Evolutionary conservation across 768 basidiomycete species (phyloP).

Genomic region (Coprinellus micaceus): DNA sequence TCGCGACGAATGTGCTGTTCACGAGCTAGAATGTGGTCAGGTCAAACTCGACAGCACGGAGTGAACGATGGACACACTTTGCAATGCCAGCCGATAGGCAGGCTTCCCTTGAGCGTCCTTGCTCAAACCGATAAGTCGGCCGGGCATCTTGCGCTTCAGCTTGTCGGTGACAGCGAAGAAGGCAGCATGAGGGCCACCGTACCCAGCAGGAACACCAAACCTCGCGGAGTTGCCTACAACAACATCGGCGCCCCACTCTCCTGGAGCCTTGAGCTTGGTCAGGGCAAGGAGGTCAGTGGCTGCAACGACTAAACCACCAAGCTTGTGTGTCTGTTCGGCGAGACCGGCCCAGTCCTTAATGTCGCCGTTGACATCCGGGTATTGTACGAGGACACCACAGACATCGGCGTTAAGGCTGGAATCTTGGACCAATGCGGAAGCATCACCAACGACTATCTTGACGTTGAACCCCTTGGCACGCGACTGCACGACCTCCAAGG

Average conservation of each 20-base stretch:
- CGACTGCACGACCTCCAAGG: slow-evolving; percentile 81
- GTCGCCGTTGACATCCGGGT: slow-evolving; percentile 85
- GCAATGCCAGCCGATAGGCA: slow-evolving; percentile 89
- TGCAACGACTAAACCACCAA: slow-evolving; percentile 79
- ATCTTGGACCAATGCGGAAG: slow-evolving; percentile 45
- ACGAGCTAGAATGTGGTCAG: slow-evolving; percentile 54
- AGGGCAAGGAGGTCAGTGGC: slow-evolving; percentile 92
- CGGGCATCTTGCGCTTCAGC: slow-evolving; percentile 98
- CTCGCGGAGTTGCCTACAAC: slow-evolving; percentile 93
- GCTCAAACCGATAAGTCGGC: slow-evolving; percentile 87
- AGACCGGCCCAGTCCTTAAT: slow-evolving; percentile 71
- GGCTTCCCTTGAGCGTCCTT: slow-evolving; percentile 79
- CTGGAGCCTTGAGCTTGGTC: slow-evolving; percentile 90
- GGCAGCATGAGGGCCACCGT: slow-evolving; percentile 94
- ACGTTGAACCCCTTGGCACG: slow-evolving; percentile 95
- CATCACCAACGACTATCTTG: slow-evolving; percentile 68
- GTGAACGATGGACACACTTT: slow-evolving; percentile 58
- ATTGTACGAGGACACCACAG: slow-evolving; percentile 89
- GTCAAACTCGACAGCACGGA: not conserved
- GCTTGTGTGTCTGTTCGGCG: slow-evolving; percentile 62
- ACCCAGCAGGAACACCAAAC: slow-evolving; percentile 96
- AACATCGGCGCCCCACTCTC: slow-evolving; percentile 98
- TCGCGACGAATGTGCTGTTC: slow-evolving; percentile 97
- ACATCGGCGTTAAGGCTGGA: slow-evolving; percentile 55
- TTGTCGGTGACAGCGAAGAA: slow-evolving; percentile 94